Evolutionary conservation across 2,329 filamentous ascomycete species (phyloP).

Genomic region (Claviceps quebecensis): DNA sequence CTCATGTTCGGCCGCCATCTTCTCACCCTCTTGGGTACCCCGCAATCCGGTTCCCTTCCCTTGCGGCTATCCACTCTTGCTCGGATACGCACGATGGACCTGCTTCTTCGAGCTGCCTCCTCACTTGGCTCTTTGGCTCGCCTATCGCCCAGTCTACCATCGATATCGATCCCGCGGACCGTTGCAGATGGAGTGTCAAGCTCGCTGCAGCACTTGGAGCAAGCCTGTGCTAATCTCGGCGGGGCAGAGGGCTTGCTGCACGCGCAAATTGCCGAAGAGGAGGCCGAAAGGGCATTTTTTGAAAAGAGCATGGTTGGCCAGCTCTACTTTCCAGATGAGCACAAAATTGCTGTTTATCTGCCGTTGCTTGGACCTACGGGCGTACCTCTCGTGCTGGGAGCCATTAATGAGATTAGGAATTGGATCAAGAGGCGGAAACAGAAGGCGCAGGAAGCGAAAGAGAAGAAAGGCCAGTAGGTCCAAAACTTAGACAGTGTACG

Average conservation of each 20-base stretch:
- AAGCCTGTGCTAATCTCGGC: constrained; percentile 60
- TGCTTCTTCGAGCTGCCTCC: constrained; percentile 79
- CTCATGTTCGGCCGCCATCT: constrained; percentile 85
- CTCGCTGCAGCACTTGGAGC: constrained; percentile 63
- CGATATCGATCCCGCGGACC: constrained; percentile 77
- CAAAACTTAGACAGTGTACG: constrained; percentile 10
- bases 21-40: constrained; percentile 73
- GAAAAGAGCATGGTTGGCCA: constrained; percentile 99
- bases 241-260: constrained; percentile 56
- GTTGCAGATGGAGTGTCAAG: constrained; percentile 77
- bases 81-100: constrained; percentile 71
- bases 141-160: constrained; percentile 68
- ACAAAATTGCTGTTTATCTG: constrained; percentile 93
- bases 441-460: constrained; percentile 24
- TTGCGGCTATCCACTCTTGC: constrained; percentile 72
- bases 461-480: constrained; percentile 22
- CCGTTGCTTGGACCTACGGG: constrained; percentile 82
- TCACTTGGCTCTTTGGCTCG: constrained; percentile 87
- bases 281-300: constrained; percentile 90
- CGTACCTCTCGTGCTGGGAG: constrained; percentile 73
- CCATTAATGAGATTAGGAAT: constrained; percentile 66
- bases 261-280: constrained; percentile 71
- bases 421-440: constrained; percentile 36
- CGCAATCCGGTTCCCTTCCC: constrained; percentile 68
- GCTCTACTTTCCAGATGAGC: constrained; percentile 96